Evolutionary conservation across 495 filamentous ascomycete species (phyloP).

Genomic region (Penicillium bialowiezense): DNA sequence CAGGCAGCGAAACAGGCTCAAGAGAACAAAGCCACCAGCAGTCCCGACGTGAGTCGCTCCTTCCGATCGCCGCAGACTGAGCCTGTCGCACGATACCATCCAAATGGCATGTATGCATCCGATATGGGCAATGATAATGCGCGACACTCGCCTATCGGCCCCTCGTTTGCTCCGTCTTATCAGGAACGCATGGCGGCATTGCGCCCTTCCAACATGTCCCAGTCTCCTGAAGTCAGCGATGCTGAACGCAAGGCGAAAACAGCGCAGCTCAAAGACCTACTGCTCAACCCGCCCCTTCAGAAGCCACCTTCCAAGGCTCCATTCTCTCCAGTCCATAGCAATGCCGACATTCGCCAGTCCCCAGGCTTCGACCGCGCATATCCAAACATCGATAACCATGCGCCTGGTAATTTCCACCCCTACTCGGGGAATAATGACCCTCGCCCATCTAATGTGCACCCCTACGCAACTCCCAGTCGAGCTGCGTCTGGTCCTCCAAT

Average conservation of each 20-base stretch:
- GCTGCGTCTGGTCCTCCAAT: conserved; percentile 37
- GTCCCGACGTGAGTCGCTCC: conserved; percentile 42
- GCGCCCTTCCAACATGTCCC: conserved; percentile 28
- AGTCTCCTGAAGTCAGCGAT: conserved; percentile 28
- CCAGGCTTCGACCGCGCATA: neutral
- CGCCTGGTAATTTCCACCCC: no score
- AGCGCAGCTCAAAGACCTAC: conserved; percentile 44
- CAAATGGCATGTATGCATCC: conserved; percentile 58
- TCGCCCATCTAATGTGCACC: conserved; percentile 21
- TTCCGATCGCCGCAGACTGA: conserved; percentile 37
- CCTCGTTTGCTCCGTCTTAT: conserved; percentile 66
- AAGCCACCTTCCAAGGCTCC: conserved; percentile 32
- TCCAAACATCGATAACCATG: neutral
- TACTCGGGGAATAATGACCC: neutral
- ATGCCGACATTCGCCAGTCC: neutral
- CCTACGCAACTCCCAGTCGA: conserved; percentile 39
- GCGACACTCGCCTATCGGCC: conserved; percentile 50
- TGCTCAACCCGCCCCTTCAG: conserved; percentile 46
- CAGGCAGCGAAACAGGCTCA: conserved; percentile 73
- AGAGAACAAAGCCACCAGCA: conserved; percentile 33
- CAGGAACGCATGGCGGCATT: conserved; percentile 62
- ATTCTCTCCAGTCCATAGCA: conserved; percentile 12
- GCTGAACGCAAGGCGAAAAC: conserved; percentile 44
- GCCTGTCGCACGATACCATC: conserved; percentile 26
- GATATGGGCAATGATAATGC: conserved; percentile 57